Base-by-base conservation (phyloP, 768 basidiomycete genomes). In the Tylopilus subfusipes region DNA sequence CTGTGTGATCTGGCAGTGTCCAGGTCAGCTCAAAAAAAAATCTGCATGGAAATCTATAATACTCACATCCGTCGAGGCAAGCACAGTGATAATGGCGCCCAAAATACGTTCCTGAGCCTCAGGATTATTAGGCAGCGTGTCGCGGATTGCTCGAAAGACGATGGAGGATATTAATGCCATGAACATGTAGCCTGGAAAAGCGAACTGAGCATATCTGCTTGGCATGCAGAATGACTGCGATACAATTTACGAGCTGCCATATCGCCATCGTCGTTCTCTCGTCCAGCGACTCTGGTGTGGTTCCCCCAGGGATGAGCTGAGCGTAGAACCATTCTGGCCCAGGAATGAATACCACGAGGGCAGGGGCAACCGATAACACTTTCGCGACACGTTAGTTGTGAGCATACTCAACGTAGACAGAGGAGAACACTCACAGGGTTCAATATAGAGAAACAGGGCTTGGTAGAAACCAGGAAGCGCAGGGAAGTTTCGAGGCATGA, bases 31-130 rank as follows among this genome's bases (percentile, higher is more conserved):
- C 11, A n/a, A 48, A 45, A 40, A n/a, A 22, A 47, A 31, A 34
- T 43, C 22, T 21, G 21, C 1, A 33, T 16, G 30, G 22, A 40
- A 39, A n/a, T 48, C 50, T n/a, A 50, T 16, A 36, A 21, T 27
- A 65, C 85, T 65, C 59, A 90, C 89, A 69, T 91, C 88, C 38
- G 83, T 86, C 53, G 88, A 71, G 5, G 82, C 84, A 44, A 90
- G 76, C 2, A 83, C 83, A 34, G 77, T 73, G 50, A 90, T 71
- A 50, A 78, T 75, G 4, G 84, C 79, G 22, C 86, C 85, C 11
- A 89, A 61, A 49, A 90, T 80, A 46, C 80, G 80, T 62, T 90
- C 88, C 65, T 89, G 88, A 4, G 80, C 80, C 19, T 73, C 75
- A 4, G 79, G 81, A 59, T 86, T 77, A 42, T 78, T 60, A 0